Evolutionary conservation across 2,329 filamentous ascomycete genomes (phyloP), one percentile per base, ranked within the genome.

Genomic region (Aspergillus sp.): DNA sequence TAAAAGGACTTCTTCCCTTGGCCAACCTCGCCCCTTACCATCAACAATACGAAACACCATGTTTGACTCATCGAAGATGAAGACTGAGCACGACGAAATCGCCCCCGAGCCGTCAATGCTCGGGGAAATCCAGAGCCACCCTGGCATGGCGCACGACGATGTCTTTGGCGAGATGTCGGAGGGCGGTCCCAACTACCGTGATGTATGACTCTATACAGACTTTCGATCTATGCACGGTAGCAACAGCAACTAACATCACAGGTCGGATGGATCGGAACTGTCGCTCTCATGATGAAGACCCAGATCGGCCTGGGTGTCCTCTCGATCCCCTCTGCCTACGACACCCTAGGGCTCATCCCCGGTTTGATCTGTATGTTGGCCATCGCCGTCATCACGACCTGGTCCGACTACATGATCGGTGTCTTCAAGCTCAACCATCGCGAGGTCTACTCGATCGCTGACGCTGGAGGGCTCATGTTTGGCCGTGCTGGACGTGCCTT

Each of bases 371-470:
- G 72, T 35, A 66, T 82, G 6, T 43, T 73, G 11, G 58, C 65
- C 6, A 73, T 82, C 21, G 76, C 71, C 2, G 58, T 23, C 15
- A 80, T 81, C 60, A 80, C 79, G 0, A 79, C 77, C 3, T 83
- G 80, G 80, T 79, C 78, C 3, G 70, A 74, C 55, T 81, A 79
- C 60, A 76, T 81, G 35, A 71, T 83, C 14, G 81, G 66, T 8
- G 43, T 45, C 21, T 85, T 85, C 72, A 85, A 85, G 63, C 62
- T 83, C 33, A 71, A 73, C 6, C 82, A 85, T 62, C 79, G 79
- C 0, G 75, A 83, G 57, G 81, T 85, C 4, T 84, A 85, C 64
- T 81, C 79, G 39, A 84, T 85, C 72, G 83, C 82, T 50, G 82
- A 85, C 58, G 82, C 80, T 0, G 82, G 82, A 11, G 70, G 71